phyloP scores from a whole-genome alignment of 116 monocot genomes.

The Dioscorea cayenensis region DNA sequence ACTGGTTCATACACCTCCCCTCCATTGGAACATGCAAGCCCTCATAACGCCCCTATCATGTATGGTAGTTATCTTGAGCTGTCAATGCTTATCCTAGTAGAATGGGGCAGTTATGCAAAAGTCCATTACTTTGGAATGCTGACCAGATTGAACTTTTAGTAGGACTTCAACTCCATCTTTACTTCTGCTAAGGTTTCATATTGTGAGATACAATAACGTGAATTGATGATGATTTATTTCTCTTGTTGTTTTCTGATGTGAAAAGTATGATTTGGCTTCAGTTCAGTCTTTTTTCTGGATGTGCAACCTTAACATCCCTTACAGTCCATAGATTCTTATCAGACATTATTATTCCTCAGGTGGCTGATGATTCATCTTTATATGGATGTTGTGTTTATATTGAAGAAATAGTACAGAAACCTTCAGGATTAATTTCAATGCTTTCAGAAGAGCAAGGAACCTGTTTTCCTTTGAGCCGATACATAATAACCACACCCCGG shows the following conservation, averaged over 20 bases:
- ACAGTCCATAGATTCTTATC: not conserved
- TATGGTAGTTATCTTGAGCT: too few species aligned
- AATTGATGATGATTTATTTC: not conserved
- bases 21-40: too few species aligned
- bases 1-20: too few species aligned
- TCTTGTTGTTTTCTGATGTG: too few species aligned
- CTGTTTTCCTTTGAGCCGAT: constrained; percentile 46
- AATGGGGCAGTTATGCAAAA: too few species aligned
- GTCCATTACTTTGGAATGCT: too few species aligned
- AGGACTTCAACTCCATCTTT: not conserved
- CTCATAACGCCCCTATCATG: too few species aligned
- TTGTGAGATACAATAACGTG: not conserved
- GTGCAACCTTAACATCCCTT: not conserved
- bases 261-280: not conserved
- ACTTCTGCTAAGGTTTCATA: not conserved
- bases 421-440: constrained; percentile 79
- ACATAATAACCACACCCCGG: constrained; percentile 79
- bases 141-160: too few species aligned
- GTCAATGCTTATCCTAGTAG: too few species aligned
- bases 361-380: constrained; percentile 86
- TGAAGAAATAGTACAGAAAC: constrained; percentile 94
- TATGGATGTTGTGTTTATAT: constrained; percentile 97
- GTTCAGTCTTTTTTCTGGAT: not conserved
- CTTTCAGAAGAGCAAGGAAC: constrained; percentile 47
- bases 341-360: constrained; percentile 39